Evolutionary conservation across 257 asterid genomes (phyloP), one percentile per base, ranked within the genome.

Genomic region (Cinchona pubescens): DNA sequence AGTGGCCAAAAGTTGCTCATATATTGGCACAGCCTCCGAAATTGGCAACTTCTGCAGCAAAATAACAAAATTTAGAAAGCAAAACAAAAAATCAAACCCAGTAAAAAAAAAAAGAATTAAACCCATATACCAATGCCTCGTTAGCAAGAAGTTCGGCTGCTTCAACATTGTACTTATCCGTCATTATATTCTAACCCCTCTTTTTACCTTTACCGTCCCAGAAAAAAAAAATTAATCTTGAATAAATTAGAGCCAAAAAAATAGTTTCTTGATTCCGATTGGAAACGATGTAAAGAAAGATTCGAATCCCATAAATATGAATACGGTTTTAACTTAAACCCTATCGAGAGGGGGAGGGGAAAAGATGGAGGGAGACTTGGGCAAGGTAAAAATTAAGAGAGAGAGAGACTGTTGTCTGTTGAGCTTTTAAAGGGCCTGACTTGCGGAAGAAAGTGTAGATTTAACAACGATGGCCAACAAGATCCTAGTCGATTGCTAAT

Each of bases 61-160:
- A 0, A 37, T 4, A 67, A 65, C 46, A 49, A 81, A 60, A 13
- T 37, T 18, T 46, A 35, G n/a, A 71, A 48, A 34, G 21, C 38
- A 3, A 48, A 49, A n/a, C n/a, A 65, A 74, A 7, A 45, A 35
- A 37, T 9, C 59, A 79, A 12, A 15, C 46, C 61, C 38, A 62
- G 43, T 73, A 51, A 43, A 76, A 80, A 69, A 45, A 11, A 19
- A 2, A 38, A 45, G 14, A 73, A 18, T 19, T 12, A 49, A 29
- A 40, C 9, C 42, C 6, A 76, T 45, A 21, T 87, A 95, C 99
- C 96, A 84, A 82, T 73, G 99, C 97, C 82, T 92, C 93, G 48
- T 84, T 88, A 8, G 94, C 98, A 79, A 92, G 94, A 80, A 77
- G 77, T 73, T 95, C 99, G 21, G 99, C 90, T 74, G 87, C 94